Evolutionary conservation across 2,329 filamentous ascomycete genomes (phyloP).

Genomic region (Diaporthe eres): DNA sequence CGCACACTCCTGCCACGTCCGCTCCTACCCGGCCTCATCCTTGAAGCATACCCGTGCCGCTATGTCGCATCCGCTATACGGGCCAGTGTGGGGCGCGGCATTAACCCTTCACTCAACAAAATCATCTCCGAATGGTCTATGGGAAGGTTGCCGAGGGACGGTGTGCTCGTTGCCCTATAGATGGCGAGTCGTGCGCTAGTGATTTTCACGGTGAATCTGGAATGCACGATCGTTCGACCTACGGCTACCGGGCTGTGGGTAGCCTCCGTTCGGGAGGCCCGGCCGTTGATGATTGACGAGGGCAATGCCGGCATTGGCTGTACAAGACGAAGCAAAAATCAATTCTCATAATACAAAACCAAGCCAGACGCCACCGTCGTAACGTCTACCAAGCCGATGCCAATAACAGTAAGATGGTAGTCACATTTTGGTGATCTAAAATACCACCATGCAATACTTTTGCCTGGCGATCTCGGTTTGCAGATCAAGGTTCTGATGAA

Average conservation of each 20-base stretch:
- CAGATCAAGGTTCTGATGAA: slow-evolving; percentile 22
- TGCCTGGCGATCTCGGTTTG: not conserved
- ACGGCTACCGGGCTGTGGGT: slow-evolving; percentile 1
- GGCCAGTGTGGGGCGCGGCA: slow-evolving; percentile 19
- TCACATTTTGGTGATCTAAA: slow-evolving; percentile 4
- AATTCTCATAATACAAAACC: not conserved
- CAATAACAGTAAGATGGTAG: not conserved
- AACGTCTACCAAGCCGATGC: not conserved
- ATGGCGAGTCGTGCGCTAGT: slow-evolving; percentile 17
- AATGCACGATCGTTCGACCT: slow-evolving; percentile 1
- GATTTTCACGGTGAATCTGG: not conserved
- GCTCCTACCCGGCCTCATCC: slow-evolving; percentile 6
- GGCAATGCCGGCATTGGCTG: not conserved
- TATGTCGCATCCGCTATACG: slow-evolving; percentile 17
- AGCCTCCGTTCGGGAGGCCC: slow-evolving; percentile 15
- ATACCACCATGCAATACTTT: slow-evolving; percentile 1
- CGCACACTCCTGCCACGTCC: not conserved
- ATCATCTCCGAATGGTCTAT: slow-evolving; percentile 16
- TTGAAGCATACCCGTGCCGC: slow-evolving; percentile 20
- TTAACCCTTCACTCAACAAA: slow-evolving; percentile 14
- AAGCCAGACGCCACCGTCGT: not conserved
- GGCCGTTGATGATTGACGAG: not conserved
- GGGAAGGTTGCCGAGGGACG: not conserved
- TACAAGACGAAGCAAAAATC: not conserved
- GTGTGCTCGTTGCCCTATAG: not conserved